Evolutionary conservation across 306 rosid genomes (phyloP), one percentile per base, ranked within the genome.

Genomic region (Cucurbita pepo): DNA sequence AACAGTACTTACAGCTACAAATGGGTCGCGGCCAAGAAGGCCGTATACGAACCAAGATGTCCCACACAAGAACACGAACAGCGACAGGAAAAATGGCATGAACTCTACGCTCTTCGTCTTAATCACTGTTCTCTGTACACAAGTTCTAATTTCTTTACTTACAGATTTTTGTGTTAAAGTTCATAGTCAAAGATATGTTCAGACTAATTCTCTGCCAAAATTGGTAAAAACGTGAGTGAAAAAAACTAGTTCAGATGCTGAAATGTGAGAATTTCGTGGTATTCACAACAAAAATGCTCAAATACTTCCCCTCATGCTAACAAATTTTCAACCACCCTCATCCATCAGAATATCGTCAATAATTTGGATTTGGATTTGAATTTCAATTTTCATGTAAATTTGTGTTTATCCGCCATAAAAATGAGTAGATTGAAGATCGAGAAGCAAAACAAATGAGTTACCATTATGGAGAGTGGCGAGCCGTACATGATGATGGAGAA

Each of bases 401-500:
- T 30, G 34, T 30, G 34, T 30, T 30, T 30, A 30, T 30, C 3
- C 3, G 3, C 3, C 34, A 30, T 30, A 2, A 30, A 30, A 30
- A 30, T 30, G 34, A 30, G 34, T 30, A 0, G 34, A 2, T 30
- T 30, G 34, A 2, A 30, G 34, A 30, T 30, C 34, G 34, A 40
- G 6, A 40, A 43, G 52, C 11, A 47, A 11, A 47, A 47, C 3
- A 47, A 47, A 47, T 10, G 47, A 43, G 1, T 82, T 81, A 94
- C 97, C 96, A 91, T 85, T 37, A 94, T 89, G 45, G 99, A 81
- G 57, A 94, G 90, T 14, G 99, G 97, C 0, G 99, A 91, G 70
- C 85, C 96, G 37, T 91, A 91, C 99, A 94, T 94, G 87, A 94
- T 69, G 56, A 90, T 87, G 50, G 99, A 91, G 74, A 91, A 91